phyloP scores from a whole-genome alignment of 179 eudicot species.

The Silene vulgaris region DNA sequence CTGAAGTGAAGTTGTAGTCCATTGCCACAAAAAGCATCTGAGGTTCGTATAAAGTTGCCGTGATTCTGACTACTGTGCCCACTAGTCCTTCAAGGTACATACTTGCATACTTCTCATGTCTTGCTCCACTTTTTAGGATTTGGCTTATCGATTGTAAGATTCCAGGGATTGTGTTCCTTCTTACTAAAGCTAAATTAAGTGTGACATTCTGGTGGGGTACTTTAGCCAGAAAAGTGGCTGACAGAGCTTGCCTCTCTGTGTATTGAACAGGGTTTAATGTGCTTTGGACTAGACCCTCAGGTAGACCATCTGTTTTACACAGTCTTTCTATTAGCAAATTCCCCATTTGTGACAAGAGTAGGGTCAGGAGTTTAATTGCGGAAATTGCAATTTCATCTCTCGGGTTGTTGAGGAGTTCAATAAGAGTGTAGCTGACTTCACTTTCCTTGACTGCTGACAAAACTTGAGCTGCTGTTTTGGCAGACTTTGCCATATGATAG shows the following conservation, averaged over 20 bases:
- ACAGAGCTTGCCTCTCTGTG: constrained; percentile 64
- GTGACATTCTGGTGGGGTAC: constrained; percentile 65
- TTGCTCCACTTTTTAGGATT: constrained; percentile 44
- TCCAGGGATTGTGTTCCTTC: constrained; percentile 43
- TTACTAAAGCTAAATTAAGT: constrained; percentile 57
- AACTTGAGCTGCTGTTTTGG: constrained; percentile 35
- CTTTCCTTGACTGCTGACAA: constrained; percentile 62
- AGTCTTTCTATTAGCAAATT: constrained; percentile 59
- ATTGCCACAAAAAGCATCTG: constrained; percentile 47
- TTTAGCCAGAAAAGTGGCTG: constrained; percentile 59
- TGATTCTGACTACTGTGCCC: constrained; percentile 71
- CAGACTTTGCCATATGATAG: constrained; percentile 45
- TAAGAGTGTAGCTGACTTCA: constrained; percentile 56
- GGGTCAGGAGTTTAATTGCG: constrained; percentile 49
- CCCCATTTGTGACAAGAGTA: constrained; percentile 60
- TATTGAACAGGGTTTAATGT: constrained; percentile 37
- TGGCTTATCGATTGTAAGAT: constrained; percentile 39
- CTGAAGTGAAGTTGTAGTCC: constrained; percentile 41
- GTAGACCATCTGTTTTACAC: constrained; percentile 59
- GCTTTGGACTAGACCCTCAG: constrained; percentile 50
- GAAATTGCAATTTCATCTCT: constrained; percentile 55
- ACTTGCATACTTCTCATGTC: constrained; percentile 45
- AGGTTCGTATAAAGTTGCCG: constrained; percentile 61
- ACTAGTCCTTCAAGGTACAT: constrained; percentile 73
- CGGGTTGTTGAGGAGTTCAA: constrained; percentile 55